Evolutionary conservation across 768 basidiomycete genomes (phyloP).

Genomic region (Leccinum sublutescens): DNA sequence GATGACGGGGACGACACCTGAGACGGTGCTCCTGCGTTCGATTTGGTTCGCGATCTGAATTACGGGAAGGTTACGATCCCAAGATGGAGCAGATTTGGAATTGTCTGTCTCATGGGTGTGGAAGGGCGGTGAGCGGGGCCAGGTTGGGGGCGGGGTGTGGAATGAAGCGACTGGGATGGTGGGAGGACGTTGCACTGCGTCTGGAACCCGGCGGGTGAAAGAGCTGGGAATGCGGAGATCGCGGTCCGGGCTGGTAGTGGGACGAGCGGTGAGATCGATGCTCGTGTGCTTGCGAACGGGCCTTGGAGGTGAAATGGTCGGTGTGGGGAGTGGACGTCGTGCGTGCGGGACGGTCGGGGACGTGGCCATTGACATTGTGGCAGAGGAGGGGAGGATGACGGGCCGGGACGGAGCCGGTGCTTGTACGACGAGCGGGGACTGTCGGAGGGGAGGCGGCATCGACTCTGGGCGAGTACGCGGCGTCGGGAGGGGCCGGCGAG

Average conservation of each 20-base stretch:
- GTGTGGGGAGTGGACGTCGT: slow-evolving; percentile 26
- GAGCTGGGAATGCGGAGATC: slow-evolving; percentile 26
- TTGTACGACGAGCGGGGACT: slow-evolving; percentile 24
- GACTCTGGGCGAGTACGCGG: slow-evolving; percentile 29
- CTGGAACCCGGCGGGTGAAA: slow-evolving; percentile 21
- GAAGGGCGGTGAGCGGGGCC: slow-evolving; percentile 8
- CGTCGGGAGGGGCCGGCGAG: slow-evolving; percentile 30
- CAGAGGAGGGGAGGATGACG: slow-evolving; percentile 25
- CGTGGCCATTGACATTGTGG: slow-evolving; percentile 12
- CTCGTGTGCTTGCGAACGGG: slow-evolving; percentile 20
- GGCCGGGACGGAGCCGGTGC: slow-evolving; percentile 33
- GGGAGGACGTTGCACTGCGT: neutral
- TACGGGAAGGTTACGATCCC: slow-evolving; percentile 39
- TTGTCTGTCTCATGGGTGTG: slow-evolving; percentile 11
- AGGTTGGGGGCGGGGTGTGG: slow-evolving; percentile 13
- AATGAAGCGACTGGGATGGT: neutral
- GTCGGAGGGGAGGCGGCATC: slow-evolving; percentile 21
- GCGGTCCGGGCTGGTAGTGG: slow-evolving; percentile 11
- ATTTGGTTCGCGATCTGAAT: slow-evolving; percentile 11
- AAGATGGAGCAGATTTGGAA: slow-evolving; percentile 40
- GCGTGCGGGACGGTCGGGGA: slow-evolving; percentile 16
- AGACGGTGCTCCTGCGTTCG: slow-evolving; percentile 31
- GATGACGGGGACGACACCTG: slow-evolving; percentile 8
- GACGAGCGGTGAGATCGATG: slow-evolving; percentile 24
- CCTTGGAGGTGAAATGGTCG: slow-evolving; percentile 2